Percentiles rank a stretch among this genome's conserved stretches.
phyloP scores from a whole-genome alignment of 2,329 filamentous ascomycete species.

The Diplodia seriata region DNA sequence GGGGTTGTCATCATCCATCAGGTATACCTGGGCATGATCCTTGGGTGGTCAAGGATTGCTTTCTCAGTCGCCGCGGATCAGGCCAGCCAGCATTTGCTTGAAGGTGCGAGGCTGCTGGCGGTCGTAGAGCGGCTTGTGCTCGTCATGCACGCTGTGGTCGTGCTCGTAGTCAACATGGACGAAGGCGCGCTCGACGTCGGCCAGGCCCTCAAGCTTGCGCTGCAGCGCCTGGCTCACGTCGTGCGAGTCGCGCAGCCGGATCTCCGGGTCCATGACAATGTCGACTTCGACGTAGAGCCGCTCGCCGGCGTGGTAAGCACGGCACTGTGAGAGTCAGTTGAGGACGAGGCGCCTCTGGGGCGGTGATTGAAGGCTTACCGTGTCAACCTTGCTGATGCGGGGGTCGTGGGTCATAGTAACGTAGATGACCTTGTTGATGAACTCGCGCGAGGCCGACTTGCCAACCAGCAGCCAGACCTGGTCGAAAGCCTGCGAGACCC shows the following conservation, averaged over 20 bases:
- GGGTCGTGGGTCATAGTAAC: constrained; percentile 62
- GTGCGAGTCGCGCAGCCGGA: constrained; percentile 63
- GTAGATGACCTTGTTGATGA: constrained; percentile 64
- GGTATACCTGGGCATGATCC: background rate
- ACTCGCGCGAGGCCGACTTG: constrained; percentile 65
- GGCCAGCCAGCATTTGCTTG: constrained; percentile 37
- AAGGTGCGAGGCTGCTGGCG: constrained; percentile 44
- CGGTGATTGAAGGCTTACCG: constrained; percentile 42
- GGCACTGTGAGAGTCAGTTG: constrained; percentile 48
- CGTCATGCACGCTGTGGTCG: constrained; percentile 48
- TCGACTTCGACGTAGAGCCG: constrained; percentile 69
- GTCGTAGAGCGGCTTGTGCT: constrained; percentile 50
- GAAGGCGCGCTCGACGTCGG: constrained; percentile 54
- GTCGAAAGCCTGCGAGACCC: constrained; percentile 66
- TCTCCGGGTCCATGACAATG: constrained; percentile 64
- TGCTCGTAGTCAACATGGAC: constrained; percentile 59
- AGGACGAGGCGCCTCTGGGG: no score
- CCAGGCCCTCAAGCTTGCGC: constrained; percentile 63
- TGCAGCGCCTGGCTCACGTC: constrained; percentile 67
- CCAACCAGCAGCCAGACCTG: constrained; percentile 68
- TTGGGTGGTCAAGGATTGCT: background rate
- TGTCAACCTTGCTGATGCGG: constrained; percentile 65
- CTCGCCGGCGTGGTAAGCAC: constrained; percentile 68
- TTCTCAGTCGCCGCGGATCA: constrained; percentile 16
- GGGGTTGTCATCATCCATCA: background rate